phyloP scores from a whole-genome alignment of 352 stramenopile species.

The Globisporangium abappressorium region DNA sequence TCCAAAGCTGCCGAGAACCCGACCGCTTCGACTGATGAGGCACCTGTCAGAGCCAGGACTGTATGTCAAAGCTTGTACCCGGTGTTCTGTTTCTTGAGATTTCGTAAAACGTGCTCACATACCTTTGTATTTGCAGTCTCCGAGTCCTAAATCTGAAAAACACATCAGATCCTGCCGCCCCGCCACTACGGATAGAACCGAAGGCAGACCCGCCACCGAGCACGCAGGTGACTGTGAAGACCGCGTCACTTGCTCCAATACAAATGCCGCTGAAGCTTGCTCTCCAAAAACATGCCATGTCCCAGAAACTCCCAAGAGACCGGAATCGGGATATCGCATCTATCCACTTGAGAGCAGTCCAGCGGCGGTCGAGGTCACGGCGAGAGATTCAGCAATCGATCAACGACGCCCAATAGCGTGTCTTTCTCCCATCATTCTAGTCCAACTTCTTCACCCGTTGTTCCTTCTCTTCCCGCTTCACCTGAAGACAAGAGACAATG shows the following conservation, averaged over 20 bases:
- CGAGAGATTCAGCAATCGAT: constrained; percentile 27
- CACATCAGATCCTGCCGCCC: neutral
- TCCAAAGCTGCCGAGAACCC: constrained; percentile 7
- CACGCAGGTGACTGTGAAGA: neutral
- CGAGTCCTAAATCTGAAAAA: neutral
- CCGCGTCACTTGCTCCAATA: constrained; percentile 10
- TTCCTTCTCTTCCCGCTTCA: neutral
- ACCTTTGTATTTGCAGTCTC: constrained; percentile 3
- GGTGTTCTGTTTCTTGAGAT: neutral
- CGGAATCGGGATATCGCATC: constrained; percentile 66
- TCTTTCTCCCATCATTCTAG: neutral
- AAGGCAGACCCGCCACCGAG: neutral
- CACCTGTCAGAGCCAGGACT: constrained; percentile 35
- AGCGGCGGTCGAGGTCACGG: constrained; percentile 44
- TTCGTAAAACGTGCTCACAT: neutral
- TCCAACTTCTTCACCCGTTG: neutral
- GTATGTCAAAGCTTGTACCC: constrained; percentile 19
- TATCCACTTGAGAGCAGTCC: constrained; percentile 53
- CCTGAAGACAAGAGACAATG: neutral
- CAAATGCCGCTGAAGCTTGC: constrained; percentile 13
- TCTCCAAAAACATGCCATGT: neutral
- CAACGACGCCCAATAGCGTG: constrained; percentile 23
- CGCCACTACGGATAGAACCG: neutral
- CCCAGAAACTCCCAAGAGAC: constrained; percentile 29
- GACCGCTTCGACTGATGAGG: constrained; percentile 24